These are phyloP conservation scores for Dactylellina cionopaga DNA, from an alignment of 2,329 filamentous ascomycete species.

Conservation along the genomic window DNA sequence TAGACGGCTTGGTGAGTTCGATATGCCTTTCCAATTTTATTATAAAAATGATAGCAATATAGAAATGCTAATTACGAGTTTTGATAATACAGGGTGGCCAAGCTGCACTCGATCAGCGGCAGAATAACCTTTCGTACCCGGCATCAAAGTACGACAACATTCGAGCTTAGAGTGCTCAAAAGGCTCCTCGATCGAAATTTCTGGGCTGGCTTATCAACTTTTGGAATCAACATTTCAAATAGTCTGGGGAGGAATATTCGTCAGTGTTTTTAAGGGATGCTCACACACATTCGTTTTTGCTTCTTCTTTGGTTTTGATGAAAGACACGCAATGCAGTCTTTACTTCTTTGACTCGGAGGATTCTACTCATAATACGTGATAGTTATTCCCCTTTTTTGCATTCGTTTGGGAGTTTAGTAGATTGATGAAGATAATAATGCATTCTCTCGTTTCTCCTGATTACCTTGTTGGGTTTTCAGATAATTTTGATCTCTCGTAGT, in stretches of 20 bases:
- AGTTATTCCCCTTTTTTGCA: too few relatives aligned
- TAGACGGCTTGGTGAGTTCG: constrained; percentile 33
- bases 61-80: background rate
- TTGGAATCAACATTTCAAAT: background rate
- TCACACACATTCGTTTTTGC: too few relatives aligned
- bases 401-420: too few relatives aligned
- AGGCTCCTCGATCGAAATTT: background rate
- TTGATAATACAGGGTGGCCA: constrained; percentile 17
- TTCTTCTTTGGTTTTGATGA: too few relatives aligned
- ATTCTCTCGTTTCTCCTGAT: too few relatives aligned
- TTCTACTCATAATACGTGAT: too few relatives aligned
- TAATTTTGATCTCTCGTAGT: too few relatives aligned
- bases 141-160: constrained; percentile 43
- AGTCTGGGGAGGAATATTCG: background rate
- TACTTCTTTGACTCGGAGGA: too few relatives aligned
- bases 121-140: constrained; percentile 26
- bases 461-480: too few relatives aligned
- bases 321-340: too few relatives aligned
- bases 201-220: background rate
- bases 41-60: background rate
- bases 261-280: too few relatives aligned
- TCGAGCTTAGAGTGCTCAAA: background rate
- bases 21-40: background rate
- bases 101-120: constrained; percentile 4
- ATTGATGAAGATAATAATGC: too few relatives aligned